These are phyloP conservation scores for Aspergillus indologenus DNA, from an alignment of 495 filamentous ascomycete species.

Conservation along the genomic window DNA sequence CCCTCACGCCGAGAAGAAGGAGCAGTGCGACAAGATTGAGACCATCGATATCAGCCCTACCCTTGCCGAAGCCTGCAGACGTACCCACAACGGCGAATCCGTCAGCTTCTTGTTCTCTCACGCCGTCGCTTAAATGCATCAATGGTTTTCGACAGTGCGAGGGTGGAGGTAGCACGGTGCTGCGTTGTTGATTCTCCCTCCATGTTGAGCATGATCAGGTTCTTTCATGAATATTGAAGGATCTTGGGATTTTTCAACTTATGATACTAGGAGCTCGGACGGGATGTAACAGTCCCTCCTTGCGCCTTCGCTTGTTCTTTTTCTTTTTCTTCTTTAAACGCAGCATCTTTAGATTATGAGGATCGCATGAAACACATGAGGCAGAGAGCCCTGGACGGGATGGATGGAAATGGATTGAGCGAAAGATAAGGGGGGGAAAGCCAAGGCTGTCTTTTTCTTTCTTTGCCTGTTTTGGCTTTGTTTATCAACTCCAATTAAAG, in stretches of 20 bases:
- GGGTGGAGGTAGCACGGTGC: neutral
- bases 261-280: neutral
- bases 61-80: conserved; percentile 62
- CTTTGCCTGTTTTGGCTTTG: neutral
- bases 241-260: neutral
- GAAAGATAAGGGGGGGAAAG: neutral
- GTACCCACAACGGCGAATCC: conserved; percentile 94
- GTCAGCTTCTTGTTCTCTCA: conserved; percentile 95
- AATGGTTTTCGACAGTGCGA: neutral
- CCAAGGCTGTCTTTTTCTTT: neutral
- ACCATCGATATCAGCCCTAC: conserved; percentile 95
- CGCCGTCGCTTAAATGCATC: conserved; percentile 48
- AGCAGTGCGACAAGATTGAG: conserved; percentile 70
- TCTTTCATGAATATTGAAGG: neutral
- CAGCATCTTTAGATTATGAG: conserved; percentile 4
- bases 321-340: conserved; percentile 1
- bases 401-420: neutral
- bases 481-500: conserved; percentile 1
- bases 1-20: conserved; percentile 73
- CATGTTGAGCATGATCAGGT: no score
- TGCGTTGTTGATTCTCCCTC: neutral
- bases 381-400: neutral
- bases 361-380: conserved; percentile 1
- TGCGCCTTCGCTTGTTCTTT: neutral
- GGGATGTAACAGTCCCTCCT: neutral